These are phyloP conservation scores for Stentor coeruleus DNA, from an alignment of 73 alveolate genomes.

Conservation along the genomic window DNA sequence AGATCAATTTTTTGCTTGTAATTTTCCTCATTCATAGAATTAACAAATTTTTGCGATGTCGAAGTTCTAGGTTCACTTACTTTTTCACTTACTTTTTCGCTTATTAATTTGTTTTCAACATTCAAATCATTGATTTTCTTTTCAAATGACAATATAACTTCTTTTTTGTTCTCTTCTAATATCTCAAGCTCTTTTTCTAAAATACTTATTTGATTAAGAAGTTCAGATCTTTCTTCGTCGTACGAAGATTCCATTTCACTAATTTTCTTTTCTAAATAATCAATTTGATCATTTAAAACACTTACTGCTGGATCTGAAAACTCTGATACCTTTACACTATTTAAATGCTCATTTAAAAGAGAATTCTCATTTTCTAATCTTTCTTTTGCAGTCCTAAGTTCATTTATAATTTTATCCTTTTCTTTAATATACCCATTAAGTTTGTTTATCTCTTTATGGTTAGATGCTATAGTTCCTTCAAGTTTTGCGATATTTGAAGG, in stretches of 20 bases:
- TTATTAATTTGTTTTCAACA: neutral
- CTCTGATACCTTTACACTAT: neutral
- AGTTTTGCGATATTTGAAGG: neutral
- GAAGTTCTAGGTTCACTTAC: neutral
- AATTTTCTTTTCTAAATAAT: neutral
- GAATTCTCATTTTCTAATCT: neutral
- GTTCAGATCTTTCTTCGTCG: neutral
- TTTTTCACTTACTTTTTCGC: neutral
- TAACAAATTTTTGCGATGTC: neutral
- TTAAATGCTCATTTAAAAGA: neutral
- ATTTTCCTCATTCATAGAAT: neutral
- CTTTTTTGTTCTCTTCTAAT: neutral
- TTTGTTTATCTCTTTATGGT: neutral
- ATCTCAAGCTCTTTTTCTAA: neutral
- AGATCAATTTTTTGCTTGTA: neutral
- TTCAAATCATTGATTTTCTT: neutral
- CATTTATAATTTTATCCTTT: neutral
- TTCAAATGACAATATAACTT: neutral
- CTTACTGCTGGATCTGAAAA: neutral
- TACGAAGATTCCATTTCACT: neutral
- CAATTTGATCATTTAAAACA: neutral
- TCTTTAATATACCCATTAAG: conserved; percentile 4
- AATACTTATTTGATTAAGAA: neutral
- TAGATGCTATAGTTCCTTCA: neutral
- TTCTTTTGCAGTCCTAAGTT: neutral